These are phyloP conservation scores for Omphalotus olearius DNA, from an alignment of 1,284 basidiomycete genomes.

Conservation along the genomic window DNA sequence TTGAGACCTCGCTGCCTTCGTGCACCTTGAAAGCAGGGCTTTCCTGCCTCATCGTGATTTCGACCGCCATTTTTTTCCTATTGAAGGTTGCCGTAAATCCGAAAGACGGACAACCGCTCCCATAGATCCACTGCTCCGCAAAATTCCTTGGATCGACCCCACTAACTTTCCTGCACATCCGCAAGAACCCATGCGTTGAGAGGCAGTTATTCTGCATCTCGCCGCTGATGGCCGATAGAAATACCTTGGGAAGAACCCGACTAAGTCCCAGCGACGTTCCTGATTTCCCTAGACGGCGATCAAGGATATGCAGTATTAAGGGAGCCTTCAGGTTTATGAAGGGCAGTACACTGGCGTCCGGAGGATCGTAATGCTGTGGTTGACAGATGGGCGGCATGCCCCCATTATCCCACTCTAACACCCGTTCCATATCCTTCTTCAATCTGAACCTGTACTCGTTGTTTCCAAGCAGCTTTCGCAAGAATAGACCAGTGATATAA, in stretches of 20 bases:
- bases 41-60: slow-evolving; percentile 90
- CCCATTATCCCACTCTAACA: slow-evolving; percentile 85
- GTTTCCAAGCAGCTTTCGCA: slow-evolving; percentile 87
- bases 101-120: slow-evolving; percentile 93
- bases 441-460: slow-evolving; percentile 97
- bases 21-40: slow-evolving; percentile 71
- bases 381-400: slow-evolving; percentile 93
- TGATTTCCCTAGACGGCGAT: slow-evolving; percentile 89
- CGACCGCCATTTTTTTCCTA: slow-evolving; percentile 96
- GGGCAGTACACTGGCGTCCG: slow-evolving; percentile 69
- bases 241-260: slow-evolving; percentile 92
- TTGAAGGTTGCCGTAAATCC: slow-evolving; percentile 91
- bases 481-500: slow-evolving; percentile 88
- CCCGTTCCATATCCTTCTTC: slow-evolving; percentile 96
- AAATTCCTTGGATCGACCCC: slow-evolving; percentile 88
- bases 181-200: slow-evolving; percentile 87
- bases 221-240: slow-evolving; percentile 90
- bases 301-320: slow-evolving; percentile 92
- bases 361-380: slow-evolving; percentile 81
- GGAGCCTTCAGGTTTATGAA: slow-evolving; percentile 97
- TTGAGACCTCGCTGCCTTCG: slow-evolving; percentile 65
- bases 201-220: slow-evolving; percentile 85
- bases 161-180: slow-evolving; percentile 92
- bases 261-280: slow-evolving; percentile 94
- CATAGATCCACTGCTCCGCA: slow-evolving; percentile 98